Evolutionary conservation across 2,329 filamentous ascomycete species (phyloP).

Genomic region (Colletotrichum limetticola): DNA sequence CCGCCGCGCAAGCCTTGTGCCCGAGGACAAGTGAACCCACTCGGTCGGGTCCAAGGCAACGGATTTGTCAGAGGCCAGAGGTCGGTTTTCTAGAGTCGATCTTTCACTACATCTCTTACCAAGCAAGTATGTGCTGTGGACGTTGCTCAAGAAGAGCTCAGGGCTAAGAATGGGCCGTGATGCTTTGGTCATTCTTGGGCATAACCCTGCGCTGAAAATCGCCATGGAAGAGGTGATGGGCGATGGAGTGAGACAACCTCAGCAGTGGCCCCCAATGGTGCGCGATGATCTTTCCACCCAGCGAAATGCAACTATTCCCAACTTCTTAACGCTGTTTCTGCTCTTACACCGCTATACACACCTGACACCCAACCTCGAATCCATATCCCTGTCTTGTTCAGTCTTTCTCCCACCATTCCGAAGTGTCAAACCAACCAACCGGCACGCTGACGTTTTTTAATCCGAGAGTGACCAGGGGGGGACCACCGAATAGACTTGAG

Average conservation of each 20-base stretch:
- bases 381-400: constrained; percentile 1
- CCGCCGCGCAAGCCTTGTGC: background rate
- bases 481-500: constrained; percentile 21
- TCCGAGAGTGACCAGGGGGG: background rate
- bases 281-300: background rate
- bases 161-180: background rate
- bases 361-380: constrained; percentile 11
- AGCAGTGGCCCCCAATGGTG: no score
- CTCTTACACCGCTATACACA: background rate
- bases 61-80: background rate
- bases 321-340: background rate
- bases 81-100: background rate
- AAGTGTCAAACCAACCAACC: background rate
- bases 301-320: constrained; percentile 18
- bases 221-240: background rate
- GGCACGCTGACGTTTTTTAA: background rate
- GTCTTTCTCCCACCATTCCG: background rate
- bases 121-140: background rate
- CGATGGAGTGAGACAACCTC: background rate
- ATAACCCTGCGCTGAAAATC: background rate
- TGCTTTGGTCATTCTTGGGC: background rate
- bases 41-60: background rate
- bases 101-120: background rate
- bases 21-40: background rate
- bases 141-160: background rate